These are phyloP conservation scores for Serendipita vermifera DNA, from an alignment of 768 basidiomycete species.

Conservation along the genomic window DNA sequence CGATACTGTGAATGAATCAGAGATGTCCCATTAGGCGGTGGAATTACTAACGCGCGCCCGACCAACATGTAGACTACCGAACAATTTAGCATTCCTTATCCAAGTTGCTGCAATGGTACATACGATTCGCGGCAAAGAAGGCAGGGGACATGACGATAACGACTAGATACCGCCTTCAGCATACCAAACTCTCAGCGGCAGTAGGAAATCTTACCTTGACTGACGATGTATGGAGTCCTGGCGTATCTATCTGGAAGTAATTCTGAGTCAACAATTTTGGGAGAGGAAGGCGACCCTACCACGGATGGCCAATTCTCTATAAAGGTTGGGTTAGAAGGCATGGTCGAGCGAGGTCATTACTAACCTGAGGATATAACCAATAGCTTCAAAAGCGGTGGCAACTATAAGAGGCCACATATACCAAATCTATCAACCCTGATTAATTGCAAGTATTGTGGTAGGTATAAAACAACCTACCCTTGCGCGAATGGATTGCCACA, in stretches of 20 bases:
- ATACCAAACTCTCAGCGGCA: too few relatives aligned
- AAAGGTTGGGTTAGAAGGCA: not conserved
- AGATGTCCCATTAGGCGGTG: not conserved
- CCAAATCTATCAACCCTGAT: not conserved
- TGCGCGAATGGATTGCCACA: not conserved
- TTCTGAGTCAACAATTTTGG: too few relatives aligned
- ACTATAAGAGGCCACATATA: conserved; percentile 8
- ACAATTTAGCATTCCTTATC: too few relatives aligned
- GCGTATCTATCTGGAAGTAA: not conserved
- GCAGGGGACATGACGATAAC: not conserved
- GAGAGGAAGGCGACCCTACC: too few relatives aligned
- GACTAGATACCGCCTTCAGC: too few relatives aligned
- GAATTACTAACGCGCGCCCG: not conserved
- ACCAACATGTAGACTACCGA: conserved; percentile 6
- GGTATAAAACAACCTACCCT: not conserved
- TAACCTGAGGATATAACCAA: not conserved
- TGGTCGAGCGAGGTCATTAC: too few relatives aligned
- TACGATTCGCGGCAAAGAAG: not conserved
- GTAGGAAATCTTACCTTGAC: too few relatives aligned
- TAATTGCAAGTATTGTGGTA: too few relatives aligned
- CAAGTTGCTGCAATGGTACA: too few relatives aligned
- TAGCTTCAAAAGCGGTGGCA: not conserved
- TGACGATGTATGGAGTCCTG: conserved; percentile 2
- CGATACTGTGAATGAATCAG: not conserved
- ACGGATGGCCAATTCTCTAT: not conserved